A percentile compares a stretch with the other conserved stretches of the same genome.
Evolutionary conservation across 225 moss, liverwort and hornwort species (phyloP).

Genomic region (Asterella californica): DNA sequence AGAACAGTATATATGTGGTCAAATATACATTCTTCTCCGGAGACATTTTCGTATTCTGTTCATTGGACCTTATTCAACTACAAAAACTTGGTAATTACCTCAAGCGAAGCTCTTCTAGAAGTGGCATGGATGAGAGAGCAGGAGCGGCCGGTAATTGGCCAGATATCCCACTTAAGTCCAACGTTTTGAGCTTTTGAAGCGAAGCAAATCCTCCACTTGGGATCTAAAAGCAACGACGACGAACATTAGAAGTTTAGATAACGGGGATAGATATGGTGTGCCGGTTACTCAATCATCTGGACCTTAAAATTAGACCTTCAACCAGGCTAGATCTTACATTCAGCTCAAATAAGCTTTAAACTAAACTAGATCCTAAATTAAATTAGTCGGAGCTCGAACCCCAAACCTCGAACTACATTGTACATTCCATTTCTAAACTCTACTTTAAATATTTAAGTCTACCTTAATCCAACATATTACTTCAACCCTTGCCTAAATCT

Average conservation of each 20-base stretch:
- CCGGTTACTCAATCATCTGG: no score
- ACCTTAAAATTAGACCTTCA: no score
- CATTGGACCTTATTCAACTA: not conserved
- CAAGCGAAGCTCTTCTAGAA: constrained; percentile 74
- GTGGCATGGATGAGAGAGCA: constrained; percentile 66
- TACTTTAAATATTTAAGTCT: no score
- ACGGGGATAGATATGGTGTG: no score
- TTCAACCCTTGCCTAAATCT: no score
- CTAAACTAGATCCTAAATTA: no score
- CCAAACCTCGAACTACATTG: no score
- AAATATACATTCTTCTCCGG: not conserved
- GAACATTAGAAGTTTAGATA: not conserved
- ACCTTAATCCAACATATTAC: no score
- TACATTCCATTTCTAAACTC: no score
- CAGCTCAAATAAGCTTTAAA: no score
- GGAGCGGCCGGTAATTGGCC: constrained; percentile 61
- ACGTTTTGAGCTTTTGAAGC: constrained; percentile 54
- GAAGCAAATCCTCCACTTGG: constrained; percentile 69
- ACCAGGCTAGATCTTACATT: no score
- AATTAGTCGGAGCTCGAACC: no score
- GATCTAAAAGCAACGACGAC: constrained; percentile 30
- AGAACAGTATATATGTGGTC: not conserved
- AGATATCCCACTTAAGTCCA: constrained; percentile 76
- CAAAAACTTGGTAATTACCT: constrained; percentile 33
- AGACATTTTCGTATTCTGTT: not conserved